Conservation (phyloP, 2,329 filamentous ascomycete genomes). For the Diaporthe sp. region DNA sequence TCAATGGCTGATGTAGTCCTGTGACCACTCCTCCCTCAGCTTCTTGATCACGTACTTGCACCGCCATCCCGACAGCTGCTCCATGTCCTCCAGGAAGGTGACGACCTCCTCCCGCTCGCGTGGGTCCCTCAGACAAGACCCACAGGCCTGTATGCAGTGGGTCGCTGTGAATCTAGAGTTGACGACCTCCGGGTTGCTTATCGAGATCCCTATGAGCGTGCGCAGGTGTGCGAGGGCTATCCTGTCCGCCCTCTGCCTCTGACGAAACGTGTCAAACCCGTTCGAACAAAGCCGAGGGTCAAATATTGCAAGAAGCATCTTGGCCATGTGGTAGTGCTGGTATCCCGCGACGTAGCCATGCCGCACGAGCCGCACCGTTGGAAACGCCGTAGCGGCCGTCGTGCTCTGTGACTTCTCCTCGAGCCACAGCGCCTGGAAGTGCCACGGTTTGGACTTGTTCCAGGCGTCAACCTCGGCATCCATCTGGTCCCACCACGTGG, state of each 20-base stretch:
- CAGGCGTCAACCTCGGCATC: slow-evolving; percentile 45
- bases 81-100: slow-evolving; percentile 18
- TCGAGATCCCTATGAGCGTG: slow-evolving; percentile 46
- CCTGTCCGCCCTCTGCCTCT: slow-evolving; percentile 44
- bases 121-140: slow-evolving; percentile 18
- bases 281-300: slow-evolving; percentile 51
- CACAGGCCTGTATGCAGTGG: slow-evolving; percentile 38
- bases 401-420: not conserved
- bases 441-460: slow-evolving; percentile 44
- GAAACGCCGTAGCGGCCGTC: slow-evolving; percentile 29
- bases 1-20: slow-evolving; percentile 17
- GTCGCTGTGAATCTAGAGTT: slow-evolving; percentile 48
- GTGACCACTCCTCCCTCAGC: slow-evolving; percentile 26
- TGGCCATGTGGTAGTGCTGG: slow-evolving; percentile 56
- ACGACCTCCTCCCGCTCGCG: slow-evolving; percentile 24
- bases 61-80: slow-evolving; percentile 19
- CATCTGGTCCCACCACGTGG: slow-evolving; percentile 43
- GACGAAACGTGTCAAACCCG: slow-evolving; percentile 45
- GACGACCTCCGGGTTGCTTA: slow-evolving; percentile 47
- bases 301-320: slow-evolving; percentile 56
- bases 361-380: slow-evolving; percentile 42
- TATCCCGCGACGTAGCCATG: slow-evolving; percentile 51
- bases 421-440: slow-evolving; percentile 12
- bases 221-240: slow-evolving; percentile 45
- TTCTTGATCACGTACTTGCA: slow-evolving; percentile 21